A percentile compares a stretch with the other conserved stretches of the same genome.
These are phyloP conservation scores for Antarctomyces pellizariae DNA, from an alignment of 495 filamentous ascomycete species.

Conservation along the genomic window DNA sequence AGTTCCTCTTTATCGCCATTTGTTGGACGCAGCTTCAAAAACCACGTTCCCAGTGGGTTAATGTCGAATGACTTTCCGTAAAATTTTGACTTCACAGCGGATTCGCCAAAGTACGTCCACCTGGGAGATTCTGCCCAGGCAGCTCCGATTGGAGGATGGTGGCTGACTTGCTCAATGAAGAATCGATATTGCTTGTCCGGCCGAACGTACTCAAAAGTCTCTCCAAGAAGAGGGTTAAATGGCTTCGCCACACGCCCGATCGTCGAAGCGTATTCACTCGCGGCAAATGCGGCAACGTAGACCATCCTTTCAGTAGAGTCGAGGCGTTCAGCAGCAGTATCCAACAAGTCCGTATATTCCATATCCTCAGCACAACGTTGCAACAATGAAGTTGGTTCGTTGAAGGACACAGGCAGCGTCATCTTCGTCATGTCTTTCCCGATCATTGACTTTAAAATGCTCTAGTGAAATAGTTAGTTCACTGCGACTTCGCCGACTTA, in stretches of 20 bases:
- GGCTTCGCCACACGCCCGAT: constrained; percentile 93
- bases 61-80: constrained; percentile 96
- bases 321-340: constrained; percentile 62
- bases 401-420: constrained; percentile 96
- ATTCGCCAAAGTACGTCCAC: constrained; percentile 97
- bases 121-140: constrained; percentile 80
- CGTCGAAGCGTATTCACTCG: constrained; percentile 89
- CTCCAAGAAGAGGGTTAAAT: constrained; percentile 87
- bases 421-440: constrained; percentile 99
- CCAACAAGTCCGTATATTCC: constrained; percentile 86
- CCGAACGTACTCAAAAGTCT: constrained; percentile 89
- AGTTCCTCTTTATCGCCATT: constrained; percentile 60
- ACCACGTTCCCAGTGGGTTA: constrained; percentile 92
- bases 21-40: constrained; percentile 61
- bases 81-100: constrained; percentile 91
- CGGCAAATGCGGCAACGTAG: constrained; percentile 91
- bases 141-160: constrained; percentile 88
- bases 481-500: constrained; percentile 3
- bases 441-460: constrained; percentile 97
- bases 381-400: constrained; percentile 92
- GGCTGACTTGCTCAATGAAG: constrained; percentile 95
- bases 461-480: constrained; percentile 28
- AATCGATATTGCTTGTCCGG: constrained; percentile 96
- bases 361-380: constrained; percentile 92
- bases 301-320: constrained; percentile 84